Conservation (phyloP, 2,329 filamentous ascomycete genomes). For the Fragosphaeria purpurea region DNA sequence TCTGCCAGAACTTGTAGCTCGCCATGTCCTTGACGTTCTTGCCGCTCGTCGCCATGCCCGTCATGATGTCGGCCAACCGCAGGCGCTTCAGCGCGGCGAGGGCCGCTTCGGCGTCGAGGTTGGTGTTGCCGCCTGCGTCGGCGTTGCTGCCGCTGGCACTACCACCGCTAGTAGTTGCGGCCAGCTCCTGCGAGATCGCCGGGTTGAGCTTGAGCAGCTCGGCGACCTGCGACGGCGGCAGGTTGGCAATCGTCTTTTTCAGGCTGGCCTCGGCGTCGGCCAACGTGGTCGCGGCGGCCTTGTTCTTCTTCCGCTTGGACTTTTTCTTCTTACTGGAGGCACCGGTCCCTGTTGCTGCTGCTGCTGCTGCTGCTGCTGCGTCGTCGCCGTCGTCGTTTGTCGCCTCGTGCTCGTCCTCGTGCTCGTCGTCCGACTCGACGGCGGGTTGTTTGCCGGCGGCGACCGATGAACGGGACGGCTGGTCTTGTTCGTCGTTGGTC, state of each 20-base stretch:
- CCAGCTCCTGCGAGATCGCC: constrained; percentile 54
- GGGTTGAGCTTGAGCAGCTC: constrained; percentile 65
- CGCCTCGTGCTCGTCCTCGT: constrained; percentile 25
- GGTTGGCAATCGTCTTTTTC: constrained; percentile 41
- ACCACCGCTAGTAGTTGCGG: constrained; percentile 12
- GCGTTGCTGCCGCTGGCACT: neutral
- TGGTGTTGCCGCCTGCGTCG: constrained; percentile 15
- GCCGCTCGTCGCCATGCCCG: constrained; percentile 62
- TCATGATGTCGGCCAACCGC: constrained; percentile 62
- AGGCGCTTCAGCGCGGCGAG: constrained; percentile 50
- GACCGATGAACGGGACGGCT: constrained; percentile 17
- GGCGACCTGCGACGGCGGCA: constrained; percentile 47
- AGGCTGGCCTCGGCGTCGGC: constrained; percentile 29
- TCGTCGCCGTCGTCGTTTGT: neutral
- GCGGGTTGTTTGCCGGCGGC: constrained; percentile 36
- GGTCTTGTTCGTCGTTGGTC: neutral
- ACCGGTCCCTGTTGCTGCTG: neutral
- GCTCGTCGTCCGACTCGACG: constrained; percentile 38
- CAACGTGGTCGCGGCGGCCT: constrained; percentile 30
- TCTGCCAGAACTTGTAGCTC: constrained; percentile 97
- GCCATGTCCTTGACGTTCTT: constrained; percentile 96
- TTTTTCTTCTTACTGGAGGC: constrained; percentile 51
- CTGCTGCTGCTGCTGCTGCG: neutral
- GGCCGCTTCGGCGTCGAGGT: constrained; percentile 27
- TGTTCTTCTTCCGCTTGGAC: constrained; percentile 54